Base-by-base conservation (phyloP, 2,329 filamentous ascomycete genomes). In the Fonsecaea erecta region DNA sequence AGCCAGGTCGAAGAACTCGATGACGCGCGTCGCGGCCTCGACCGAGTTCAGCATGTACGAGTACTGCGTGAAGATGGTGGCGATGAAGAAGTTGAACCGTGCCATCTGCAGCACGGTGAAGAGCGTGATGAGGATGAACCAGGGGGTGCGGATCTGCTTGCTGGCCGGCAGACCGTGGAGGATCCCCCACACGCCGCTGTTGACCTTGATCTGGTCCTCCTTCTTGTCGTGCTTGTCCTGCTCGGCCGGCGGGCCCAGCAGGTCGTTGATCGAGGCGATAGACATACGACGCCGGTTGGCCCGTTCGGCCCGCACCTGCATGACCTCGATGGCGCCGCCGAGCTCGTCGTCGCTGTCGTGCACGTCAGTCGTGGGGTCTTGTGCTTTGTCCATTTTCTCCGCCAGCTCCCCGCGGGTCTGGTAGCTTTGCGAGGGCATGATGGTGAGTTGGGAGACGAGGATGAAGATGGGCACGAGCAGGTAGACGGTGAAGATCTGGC, bases 51-150 rank as follows among this genome's bases (percentile, higher is more conserved):
- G 85, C 61, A 97, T 85, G 71, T 88, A 89, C 34, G 88, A 85
- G 77, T 97, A 97, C 76, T 97, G 93, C 0, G 87, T 82, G 5
- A 89, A 84, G 68, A 95, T 89, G 0, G 92, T 95, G 4, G 92
- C 90, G 63, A 96, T 91, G 75, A 95, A 94, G 81, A 91, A 95
- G 79, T 96, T 96, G 83, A 95, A 94, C 32, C 89, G 83, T 7
- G 87, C 88, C 87, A 90, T 90, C 77, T 90, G 88, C 52, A 90
- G 77, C 35, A 89, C 82, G 62, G 90, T 95, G 74, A 96, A 93
- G 16, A 91, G 77, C 8, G 90, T 89, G 72, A 96, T 90, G 40
- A 96, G 83, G 14, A 92, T 82, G 76, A 95, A 97, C 92, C 93
- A 97, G 0, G 89, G 90, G 3, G 89, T 91, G 6, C 80, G 75